Evolutionary conservation across 2,329 filamentous ascomycete genomes (phyloP).

Genomic region (Aspergillus pseudoglaucus): DNA sequence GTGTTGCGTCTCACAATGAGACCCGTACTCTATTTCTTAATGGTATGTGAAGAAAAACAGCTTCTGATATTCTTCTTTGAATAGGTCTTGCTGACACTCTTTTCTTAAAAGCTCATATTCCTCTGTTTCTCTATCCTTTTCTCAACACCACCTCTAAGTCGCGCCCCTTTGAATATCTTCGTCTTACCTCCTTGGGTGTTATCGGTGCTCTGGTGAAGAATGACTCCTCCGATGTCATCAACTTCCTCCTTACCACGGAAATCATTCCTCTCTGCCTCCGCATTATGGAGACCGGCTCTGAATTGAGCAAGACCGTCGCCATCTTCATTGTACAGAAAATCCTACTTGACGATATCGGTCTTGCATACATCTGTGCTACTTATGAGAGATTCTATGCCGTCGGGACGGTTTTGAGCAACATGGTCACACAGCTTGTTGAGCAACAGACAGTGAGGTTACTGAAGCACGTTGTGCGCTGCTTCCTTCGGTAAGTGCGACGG

Average conservation of each 20-base stretch:
- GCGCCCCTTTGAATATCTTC: conserved; percentile 92
- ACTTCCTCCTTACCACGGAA: conserved; percentile 95
- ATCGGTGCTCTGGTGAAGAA: conserved; percentile 98
- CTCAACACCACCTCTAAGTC: conserved; percentile 98
- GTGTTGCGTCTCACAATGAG: conserved; percentile 94
- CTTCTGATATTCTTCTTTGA: conserved; percentile 6
- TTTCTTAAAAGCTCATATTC: conserved; percentile 70
- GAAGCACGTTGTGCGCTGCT: conserved; percentile 96
- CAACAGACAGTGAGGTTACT: conserved; percentile 92
- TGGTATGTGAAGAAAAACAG: conserved; percentile 49
- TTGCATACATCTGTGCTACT: conserved; percentile 97
- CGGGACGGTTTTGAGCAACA: conserved; percentile 94
- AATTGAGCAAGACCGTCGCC: conserved; percentile 96
- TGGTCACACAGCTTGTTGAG: conserved; percentile 96
- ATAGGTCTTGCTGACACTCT: conserved; percentile 3
- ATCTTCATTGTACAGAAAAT: conserved; percentile 99
- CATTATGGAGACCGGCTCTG: conserved; percentile 98
- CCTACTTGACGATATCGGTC: conserved; percentile 86
- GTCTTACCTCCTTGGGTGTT: conserved; percentile 89
- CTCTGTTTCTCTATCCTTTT: conserved; percentile 95
- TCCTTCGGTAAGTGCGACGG: conserved; percentile 64
- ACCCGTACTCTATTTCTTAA: conserved; percentile 89
- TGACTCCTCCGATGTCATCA: conserved; percentile 96
- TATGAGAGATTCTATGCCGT: conserved; percentile 98
- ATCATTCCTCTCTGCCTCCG: conserved; percentile 95